Evolutionary conservation across 1,284 basidiomycete genomes (phyloP).

Genomic region (Heliocybe sulcata): DNA sequence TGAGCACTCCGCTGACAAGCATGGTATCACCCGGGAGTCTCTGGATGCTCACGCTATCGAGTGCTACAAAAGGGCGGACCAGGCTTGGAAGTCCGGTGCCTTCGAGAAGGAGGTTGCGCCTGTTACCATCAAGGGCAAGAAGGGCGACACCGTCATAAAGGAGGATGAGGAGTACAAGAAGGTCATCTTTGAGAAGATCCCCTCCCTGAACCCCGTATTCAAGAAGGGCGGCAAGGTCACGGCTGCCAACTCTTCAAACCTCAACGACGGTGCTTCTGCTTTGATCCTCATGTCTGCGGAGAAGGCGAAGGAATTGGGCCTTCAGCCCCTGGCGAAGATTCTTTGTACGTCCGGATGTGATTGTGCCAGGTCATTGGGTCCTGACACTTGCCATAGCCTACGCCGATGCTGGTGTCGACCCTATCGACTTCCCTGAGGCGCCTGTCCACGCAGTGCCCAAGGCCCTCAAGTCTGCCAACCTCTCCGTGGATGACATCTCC

Average conservation of each 20-base stretch:
- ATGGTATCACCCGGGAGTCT: conserved; percentile 77
- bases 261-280: conserved; percentile 98
- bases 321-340: conserved; percentile 88
- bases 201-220: conserved; percentile 83
- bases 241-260: conserved; percentile 91
- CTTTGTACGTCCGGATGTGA: conserved; percentile 53
- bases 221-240: conserved; percentile 90
- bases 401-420: conserved; percentile 94
- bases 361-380: conserved; percentile 13
- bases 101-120: conserved; percentile 91
- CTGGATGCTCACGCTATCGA: conserved; percentile 90
- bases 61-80: conserved; percentile 89
- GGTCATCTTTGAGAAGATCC: conserved; percentile 89
- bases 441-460: conserved; percentile 89
- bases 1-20: conserved; percentile 82
- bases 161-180: conserved; percentile 99
- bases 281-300: conserved; percentile 90
- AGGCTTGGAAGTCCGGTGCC: conserved; percentile 82
- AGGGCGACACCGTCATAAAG: conserved; percentile 82
- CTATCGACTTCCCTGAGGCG: conserved; percentile 96
- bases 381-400: conserved; percentile 53
- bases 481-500: conserved; percentile 81
- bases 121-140: conserved; percentile 91
- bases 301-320: conserved; percentile 82
- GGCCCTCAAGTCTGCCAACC: conserved; percentile 84